Evolutionary conservation across 2,329 filamentous ascomycete species (phyloP).

Genomic region (Cladosporium velox): DNA sequence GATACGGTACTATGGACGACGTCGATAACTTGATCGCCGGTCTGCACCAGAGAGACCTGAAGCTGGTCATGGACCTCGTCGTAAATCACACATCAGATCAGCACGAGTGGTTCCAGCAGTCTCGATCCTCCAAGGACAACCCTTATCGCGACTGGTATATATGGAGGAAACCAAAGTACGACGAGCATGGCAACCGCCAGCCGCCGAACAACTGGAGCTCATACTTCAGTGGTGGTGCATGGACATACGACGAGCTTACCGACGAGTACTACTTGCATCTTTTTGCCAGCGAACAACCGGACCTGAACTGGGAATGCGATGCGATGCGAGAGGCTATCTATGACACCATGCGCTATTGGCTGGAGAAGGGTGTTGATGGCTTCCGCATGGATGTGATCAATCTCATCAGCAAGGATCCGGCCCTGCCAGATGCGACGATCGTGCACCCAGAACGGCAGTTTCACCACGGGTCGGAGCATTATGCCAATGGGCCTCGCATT

Average conservation of each 20-base stretch:
- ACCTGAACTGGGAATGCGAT: slow-evolving; percentile 80
- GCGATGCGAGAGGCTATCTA: slow-evolving; percentile 70
- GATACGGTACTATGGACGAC: slow-evolving; percentile 66
- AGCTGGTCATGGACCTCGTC: slow-evolving; percentile 70
- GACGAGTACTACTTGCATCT: slow-evolving; percentile 76
- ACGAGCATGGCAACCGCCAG: slow-evolving; percentile 59
- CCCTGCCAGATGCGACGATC: slow-evolving; percentile 30
- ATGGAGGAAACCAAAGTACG: slow-evolving; percentile 30
- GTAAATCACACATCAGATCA: slow-evolving; percentile 72
- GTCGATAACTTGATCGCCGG: slow-evolving; percentile 62
- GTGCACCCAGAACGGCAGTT: slow-evolving; percentile 24
- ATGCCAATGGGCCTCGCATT: slow-evolving; percentile 41
- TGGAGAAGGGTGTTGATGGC: slow-evolving; percentile 64
- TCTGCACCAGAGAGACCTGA: slow-evolving; percentile 64
- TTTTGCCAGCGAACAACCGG: slow-evolving; percentile 75
- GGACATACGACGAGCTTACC: slow-evolving; percentile 71
- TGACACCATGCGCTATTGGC: slow-evolving; percentile 66
- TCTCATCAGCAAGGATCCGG: slow-evolving; percentile 33
- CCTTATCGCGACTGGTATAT: slow-evolving; percentile 64
- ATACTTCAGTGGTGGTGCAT: slow-evolving; percentile 60
- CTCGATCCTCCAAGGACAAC: slow-evolving; percentile 60
- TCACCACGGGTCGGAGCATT: slow-evolving; percentile 24
- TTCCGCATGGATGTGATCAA: slow-evolving; percentile 41
- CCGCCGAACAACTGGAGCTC: slow-evolving; percentile 76
- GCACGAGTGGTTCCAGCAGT: slow-evolving; percentile 71